phyloP scores from a whole-genome alignment of 345 rosid species.

The Dipteronia sinensis region DNA sequence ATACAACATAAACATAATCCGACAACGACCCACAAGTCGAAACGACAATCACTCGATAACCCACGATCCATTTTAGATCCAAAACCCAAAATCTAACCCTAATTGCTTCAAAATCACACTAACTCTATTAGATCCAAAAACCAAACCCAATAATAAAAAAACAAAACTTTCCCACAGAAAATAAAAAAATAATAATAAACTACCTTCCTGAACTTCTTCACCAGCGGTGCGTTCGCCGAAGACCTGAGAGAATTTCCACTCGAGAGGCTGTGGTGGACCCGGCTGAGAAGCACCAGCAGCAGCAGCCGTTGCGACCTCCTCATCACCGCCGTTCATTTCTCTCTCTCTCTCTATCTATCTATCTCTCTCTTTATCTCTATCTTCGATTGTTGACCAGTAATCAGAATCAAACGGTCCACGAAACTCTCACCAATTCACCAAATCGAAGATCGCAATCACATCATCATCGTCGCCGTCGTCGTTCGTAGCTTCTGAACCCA shows the following conservation, averaged over 20 bases:
- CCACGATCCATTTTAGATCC: constrained; percentile 66
- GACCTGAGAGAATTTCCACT: constrained; percentile 95
- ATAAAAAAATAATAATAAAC: neutral
- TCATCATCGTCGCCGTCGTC: neutral
- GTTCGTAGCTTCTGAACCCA: neutral
- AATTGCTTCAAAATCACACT: constrained; percentile 22
- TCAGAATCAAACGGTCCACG: constrained; percentile 31
- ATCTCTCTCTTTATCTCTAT: neutral
- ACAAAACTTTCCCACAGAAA: neutral
- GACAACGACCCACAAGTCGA: constrained; percentile 27
- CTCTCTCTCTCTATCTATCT: neutral
- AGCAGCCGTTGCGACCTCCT: constrained; percentile 33
- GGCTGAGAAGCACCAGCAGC: constrained; percentile 32
- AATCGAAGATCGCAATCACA: constrained; percentile 47
- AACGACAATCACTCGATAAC: constrained; percentile 35
- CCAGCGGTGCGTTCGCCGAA: constrained; percentile 92
- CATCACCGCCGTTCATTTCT: constrained; percentile 71
- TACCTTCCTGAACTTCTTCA: constrained; percentile 91
- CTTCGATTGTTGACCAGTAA: constrained; percentile 1
- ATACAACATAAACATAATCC: constrained; percentile 16
- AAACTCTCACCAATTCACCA: constrained; percentile 23
- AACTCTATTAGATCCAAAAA: constrained; percentile 47
- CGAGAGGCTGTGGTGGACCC: constrained; percentile 61
- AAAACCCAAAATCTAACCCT: constrained; percentile 44
- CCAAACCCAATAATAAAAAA: neutral